Evolutionary conservation across 805 yeast genomes (phyloP), one percentile per base, ranked within the genome.

Genomic region (Kodamaea hsintzibuensis): DNA sequence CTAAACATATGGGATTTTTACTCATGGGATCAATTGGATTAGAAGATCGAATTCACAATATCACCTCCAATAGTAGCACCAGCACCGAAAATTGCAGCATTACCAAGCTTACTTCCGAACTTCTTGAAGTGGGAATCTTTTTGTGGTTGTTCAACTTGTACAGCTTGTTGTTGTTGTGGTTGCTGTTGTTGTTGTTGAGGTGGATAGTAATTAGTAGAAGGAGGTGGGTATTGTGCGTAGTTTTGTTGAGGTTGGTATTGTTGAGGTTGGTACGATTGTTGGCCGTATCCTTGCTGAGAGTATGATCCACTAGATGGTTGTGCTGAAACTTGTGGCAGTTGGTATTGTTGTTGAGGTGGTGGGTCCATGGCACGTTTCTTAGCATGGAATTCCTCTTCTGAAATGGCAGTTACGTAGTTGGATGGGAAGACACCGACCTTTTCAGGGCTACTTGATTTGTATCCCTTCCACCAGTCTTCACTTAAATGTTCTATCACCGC

Each of bases 51-150:
- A 63, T 88, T 84, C 42, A 92, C 89, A 50, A 93, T 62, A 63
- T 88, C 91, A 45, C 89, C 80, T 65, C 98, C 98, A 52, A 92
- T 77, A 1, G 97, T 86, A 40, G 98, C 96, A 77, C 98, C 98
- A 8, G 96, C 97, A 71, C 98, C 98, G 60, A 91, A 93, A 48
- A 92, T 83, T 37, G 96, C 92, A n/a, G 98, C 96, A 60, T 91
- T 84, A 55, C 96, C 97, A 55, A 92, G 73, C 70, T 89, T 87
- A 58, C 88, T 79, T 22, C 96, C 96, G 60, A 89, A 82, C 63
- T 80, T 85, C 70, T 82, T 83, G 55, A 86, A 58, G 44, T 71
- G 76, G 1, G 59, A 54, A 27, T 57, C 64, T 42, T 53, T 52
- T 43, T 56, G 59, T 27, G 63, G 71, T 48, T 58, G 63, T 37